A percentile compares a stretch with the other conserved stretches of the same genome.
Evolutionary conservation across 495 filamentous ascomycete genomes (phyloP).

Genomic region (Xylaria venustula): DNA sequence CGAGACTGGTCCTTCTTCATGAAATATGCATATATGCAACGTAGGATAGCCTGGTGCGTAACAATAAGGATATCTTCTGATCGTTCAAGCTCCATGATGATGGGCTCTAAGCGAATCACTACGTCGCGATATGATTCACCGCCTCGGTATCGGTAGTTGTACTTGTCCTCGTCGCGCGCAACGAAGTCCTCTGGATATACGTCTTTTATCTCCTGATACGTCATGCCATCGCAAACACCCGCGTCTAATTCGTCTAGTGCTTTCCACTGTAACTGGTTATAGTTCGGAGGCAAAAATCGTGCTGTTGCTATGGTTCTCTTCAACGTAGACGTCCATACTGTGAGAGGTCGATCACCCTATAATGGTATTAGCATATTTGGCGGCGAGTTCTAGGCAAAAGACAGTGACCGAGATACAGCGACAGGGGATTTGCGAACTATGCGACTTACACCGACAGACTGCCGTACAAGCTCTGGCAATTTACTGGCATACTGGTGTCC

Average conservation of each 20-base stretch:
- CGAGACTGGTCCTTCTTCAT: conserved; percentile 92
- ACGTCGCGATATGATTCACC: conserved; percentile 97
- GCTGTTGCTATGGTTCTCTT: conserved; percentile 91
- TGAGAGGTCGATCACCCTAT: conserved; percentile 69
- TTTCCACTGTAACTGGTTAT: conserved; percentile 96
- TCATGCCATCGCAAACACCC: conserved; percentile 94
- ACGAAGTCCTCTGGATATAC: conserved; percentile 90
- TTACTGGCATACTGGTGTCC: conserved; percentile 82
- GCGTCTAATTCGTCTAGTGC: conserved; percentile 96
- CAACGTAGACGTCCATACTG: conserved; percentile 95
- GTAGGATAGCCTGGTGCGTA: conserved; percentile 92
- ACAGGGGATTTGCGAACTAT: too few species aligned
- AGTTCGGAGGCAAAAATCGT: conserved; percentile 69
- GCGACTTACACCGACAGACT: conserved; percentile 68
- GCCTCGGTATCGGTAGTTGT: conserved; percentile 97
- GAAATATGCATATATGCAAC: conserved; percentile 98
- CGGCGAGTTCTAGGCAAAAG: not conserved
- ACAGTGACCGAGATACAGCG: not conserved
- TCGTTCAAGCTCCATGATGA: conserved; percentile 98
- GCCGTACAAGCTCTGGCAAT: conserved; percentile 74
- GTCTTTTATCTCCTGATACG: conserved; percentile 86
- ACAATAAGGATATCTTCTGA: conserved; percentile 97
- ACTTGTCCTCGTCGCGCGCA: conserved; percentile 93
- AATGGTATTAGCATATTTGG: conserved; percentile 7
- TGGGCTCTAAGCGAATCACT: conserved; percentile 94